Evolutionary conservation across 352 stramenopile genomes (phyloP).

Genomic region (Globisporangium cederbergense): DNA sequence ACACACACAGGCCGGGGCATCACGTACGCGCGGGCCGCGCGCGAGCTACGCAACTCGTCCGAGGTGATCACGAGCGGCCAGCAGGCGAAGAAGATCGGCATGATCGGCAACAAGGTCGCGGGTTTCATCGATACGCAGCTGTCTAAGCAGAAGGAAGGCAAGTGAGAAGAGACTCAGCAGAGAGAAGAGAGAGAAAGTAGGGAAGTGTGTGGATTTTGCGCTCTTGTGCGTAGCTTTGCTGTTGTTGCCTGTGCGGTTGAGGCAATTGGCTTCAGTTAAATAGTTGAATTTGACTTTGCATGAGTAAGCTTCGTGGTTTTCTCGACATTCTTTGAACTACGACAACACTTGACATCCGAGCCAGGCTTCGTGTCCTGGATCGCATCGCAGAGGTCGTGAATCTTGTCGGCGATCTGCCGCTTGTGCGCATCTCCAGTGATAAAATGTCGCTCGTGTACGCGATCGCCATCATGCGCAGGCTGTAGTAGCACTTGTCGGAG

Average conservation of each 20-base stretch:
- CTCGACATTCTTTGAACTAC: too few relatives aligned
- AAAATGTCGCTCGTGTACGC: slow-evolving; percentile 20
- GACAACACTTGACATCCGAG: slow-evolving; percentile 23
- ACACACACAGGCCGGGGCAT: slow-evolving; percentile 54
- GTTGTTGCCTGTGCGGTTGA: too few relatives aligned
- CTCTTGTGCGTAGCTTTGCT: too few relatives aligned
- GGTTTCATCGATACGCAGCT: slow-evolving; percentile 50
- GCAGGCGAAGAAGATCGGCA: slow-evolving; percentile 52
- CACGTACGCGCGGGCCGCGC: slow-evolving; percentile 61
- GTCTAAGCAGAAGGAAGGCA: slow-evolving; percentile 1
- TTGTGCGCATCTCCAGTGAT: slow-evolving; percentile 23
- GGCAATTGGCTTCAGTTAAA: too few relatives aligned
- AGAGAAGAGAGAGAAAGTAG: too few relatives aligned
- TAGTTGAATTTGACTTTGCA: too few relatives aligned
- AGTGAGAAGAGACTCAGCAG: neutral
- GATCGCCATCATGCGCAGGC: slow-evolving; percentile 24
- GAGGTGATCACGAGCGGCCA: slow-evolving; percentile 40
- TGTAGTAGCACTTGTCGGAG: slow-evolving; percentile 31
- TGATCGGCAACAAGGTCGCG: slow-evolving; percentile 65
- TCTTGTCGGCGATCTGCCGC: slow-evolving; percentile 24
- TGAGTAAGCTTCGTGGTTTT: too few relatives aligned
- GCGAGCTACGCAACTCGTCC: slow-evolving; percentile 40
- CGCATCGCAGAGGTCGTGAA: slow-evolving; percentile 25
- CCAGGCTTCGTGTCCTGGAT: slow-evolving; percentile 26
- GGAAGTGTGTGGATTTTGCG: too few relatives aligned